phyloP scores from a whole-genome alignment of 176 grass and related monocot species.

The Aegilops sharonensis region DNA sequence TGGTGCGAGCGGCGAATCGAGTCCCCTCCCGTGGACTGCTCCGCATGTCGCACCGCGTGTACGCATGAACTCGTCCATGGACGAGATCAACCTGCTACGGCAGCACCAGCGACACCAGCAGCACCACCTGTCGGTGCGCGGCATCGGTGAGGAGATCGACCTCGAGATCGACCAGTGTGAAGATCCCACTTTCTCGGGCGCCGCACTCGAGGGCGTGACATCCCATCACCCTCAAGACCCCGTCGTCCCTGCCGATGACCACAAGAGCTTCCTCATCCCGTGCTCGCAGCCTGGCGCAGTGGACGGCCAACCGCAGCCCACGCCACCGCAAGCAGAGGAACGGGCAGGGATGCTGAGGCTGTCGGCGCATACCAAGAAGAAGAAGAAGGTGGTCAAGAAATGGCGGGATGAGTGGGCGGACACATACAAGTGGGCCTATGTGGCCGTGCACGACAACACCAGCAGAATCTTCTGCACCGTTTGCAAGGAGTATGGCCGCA shows the following conservation, averaged over 20 bases:
- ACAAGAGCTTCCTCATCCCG: conserved; percentile 79
- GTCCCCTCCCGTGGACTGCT: not conserved
- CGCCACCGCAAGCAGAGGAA: conserved; percentile 36
- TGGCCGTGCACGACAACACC: conserved; percentile 75
- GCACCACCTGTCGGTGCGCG: conserved; percentile 80
- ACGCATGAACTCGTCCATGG: conserved; percentile 71
- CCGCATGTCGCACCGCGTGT: conserved; percentile 9
- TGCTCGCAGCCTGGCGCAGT: conserved; percentile 34
- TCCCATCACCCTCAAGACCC: conserved; percentile 49
- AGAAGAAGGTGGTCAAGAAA: conserved; percentile 99
- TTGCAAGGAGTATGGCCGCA: conserved; percentile 96
- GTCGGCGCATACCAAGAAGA: conserved; percentile 69
- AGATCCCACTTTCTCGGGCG: conserved; percentile 73
- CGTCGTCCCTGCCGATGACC: conserved; percentile 51
- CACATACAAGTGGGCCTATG: conserved; percentile 98
- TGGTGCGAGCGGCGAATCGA: not conserved
- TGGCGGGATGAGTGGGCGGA: conserved; percentile 97
- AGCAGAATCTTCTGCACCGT: conserved; percentile 92
- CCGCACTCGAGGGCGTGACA: conserved; percentile 49
- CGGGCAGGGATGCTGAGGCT: conserved; percentile 48
- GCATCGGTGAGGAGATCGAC: conserved; percentile 94
- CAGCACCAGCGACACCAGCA: conserved; percentile 73
- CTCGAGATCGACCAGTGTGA: conserved; percentile 88
- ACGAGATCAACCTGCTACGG: conserved; percentile 85
- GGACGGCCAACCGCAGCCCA: conserved; percentile 36